Base-by-base conservation (phyloP, 768 basidiomycete genomes). In the Termitomyces titanicus region DNA sequence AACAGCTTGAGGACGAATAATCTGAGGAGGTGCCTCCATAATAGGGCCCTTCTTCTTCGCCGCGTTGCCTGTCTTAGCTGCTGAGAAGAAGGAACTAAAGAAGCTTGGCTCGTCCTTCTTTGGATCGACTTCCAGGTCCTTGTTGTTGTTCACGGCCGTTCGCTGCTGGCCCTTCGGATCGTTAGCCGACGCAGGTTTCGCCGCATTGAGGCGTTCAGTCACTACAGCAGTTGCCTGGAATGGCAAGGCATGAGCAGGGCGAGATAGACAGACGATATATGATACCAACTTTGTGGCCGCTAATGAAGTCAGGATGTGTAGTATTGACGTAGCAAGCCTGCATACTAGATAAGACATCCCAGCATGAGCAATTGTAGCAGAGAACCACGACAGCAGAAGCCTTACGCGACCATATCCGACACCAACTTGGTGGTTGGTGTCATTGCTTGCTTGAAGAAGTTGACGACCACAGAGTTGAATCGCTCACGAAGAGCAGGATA, bases 281-380 rank as follows among this genome's bases (percentile, higher is more conserved):
- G n/a, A 15, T 20, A 64, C 65, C 37, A 52, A 80, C 89, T 74
- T 89, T 94, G 75, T 99, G 96, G 22, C 97, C 97, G 58, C 86
- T 91, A 67, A 99, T 83, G 75, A 99, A 98, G 73, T 99, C 97
- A 1, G 97, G 97, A 68, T 99, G 97, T 1, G 96, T 98, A 13
- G 97, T 98, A 75, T 99, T 99, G 65, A 99, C 89, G 68, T 98
- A 99, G 70, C 94, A 96, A 35, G 95, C 94, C 76, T 98, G 96
- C 94, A 98, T 98, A 34, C 90, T 94, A 55, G 38, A 20, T 25
- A 27, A 11, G 35, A 42, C 46, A 50, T 51, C 47, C 51, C 7
- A 22, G 47, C 29, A 34, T 44, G 13, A 33, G 47, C 22, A 56
- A 31, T 24, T 39, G 3, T 11, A 34, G 34, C 15, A 24, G 33